phyloP scores from a whole-genome alignment of 257 asterid species.

The Solanum tacnaense region DNA sequence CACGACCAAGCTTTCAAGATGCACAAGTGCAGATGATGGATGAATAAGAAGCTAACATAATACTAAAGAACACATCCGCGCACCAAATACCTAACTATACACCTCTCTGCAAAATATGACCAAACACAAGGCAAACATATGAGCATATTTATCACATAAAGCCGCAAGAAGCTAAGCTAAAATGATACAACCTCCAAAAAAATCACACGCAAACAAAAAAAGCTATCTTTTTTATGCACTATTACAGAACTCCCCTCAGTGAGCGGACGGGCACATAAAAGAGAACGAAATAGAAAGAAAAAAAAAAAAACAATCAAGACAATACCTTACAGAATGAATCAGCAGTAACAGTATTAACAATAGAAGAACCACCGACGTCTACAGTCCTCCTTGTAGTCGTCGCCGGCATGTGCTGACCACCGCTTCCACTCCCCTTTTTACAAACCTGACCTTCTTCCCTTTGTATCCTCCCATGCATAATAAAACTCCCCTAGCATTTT shows the following conservation, averaged over 20 bases:
- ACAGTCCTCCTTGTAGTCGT: constrained; percentile 18
- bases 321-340: constrained; percentile 27
- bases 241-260: not conserved
- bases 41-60: not conserved
- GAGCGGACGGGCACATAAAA: not conserved
- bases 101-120: not conserved
- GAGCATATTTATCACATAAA: not conserved
- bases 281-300: not conserved
- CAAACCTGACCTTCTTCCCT: constrained; percentile 13
- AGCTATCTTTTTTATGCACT: not conserved
- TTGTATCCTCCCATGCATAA: constrained; percentile 29
- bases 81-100: not conserved
- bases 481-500: constrained; percentile 22
- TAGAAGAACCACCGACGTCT: constrained; percentile 14
- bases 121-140: not conserved
- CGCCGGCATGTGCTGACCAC: constrained; percentile 29
- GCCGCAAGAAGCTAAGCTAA: not conserved
- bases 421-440: not conserved
- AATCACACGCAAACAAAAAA: not conserved
- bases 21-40: not conserved
- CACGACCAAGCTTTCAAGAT: not conserved
- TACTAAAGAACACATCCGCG: too few species aligned
- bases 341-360: constrained; percentile 1
- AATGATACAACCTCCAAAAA: not conserved
- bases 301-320: not conserved